Evolutionary conservation across 108 stramenopile species (phyloP).

Genomic region (Aurantiochytrium sp.): DNA sequence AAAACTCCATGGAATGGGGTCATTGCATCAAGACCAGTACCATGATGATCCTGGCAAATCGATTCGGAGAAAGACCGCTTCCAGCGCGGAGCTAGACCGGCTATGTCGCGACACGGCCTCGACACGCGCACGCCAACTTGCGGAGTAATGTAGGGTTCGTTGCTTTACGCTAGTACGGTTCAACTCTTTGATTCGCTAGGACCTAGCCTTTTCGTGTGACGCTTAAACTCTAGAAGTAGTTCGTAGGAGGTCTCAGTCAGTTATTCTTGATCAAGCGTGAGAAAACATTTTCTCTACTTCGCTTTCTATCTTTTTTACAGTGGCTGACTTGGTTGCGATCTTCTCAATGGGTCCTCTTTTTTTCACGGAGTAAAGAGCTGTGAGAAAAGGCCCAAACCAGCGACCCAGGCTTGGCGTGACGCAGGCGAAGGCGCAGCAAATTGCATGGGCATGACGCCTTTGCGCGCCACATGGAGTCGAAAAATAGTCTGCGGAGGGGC

Average conservation of each 20-base stretch:
- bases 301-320: no score
- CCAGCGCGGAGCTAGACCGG: not conserved
- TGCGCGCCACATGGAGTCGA: not conserved
- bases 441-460: not conserved
- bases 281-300: no score
- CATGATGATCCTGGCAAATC: not conserved
- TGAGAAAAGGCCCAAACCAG: not conserved
- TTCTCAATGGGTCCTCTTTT: no score
- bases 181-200: not conserved
- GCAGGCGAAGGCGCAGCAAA: not conserved
- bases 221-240: no score
- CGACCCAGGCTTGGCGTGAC: not conserved
- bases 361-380: not conserved
- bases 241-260: no score
- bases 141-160: not conserved
- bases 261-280: no score
- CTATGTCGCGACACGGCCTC: not conserved
- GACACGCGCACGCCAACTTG: not conserved
- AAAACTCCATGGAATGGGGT: not conserved
- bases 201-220: not conserved
- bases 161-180: not conserved
- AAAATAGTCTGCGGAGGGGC: not conserved
- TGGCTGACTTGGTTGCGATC: no score
- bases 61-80: not conserved
- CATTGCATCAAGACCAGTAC: not conserved